Evolutionary conservation across 768 basidiomycete species (phyloP), one percentile per base, ranked within the genome.

Genomic region (Agrocybe praecox): DNA sequence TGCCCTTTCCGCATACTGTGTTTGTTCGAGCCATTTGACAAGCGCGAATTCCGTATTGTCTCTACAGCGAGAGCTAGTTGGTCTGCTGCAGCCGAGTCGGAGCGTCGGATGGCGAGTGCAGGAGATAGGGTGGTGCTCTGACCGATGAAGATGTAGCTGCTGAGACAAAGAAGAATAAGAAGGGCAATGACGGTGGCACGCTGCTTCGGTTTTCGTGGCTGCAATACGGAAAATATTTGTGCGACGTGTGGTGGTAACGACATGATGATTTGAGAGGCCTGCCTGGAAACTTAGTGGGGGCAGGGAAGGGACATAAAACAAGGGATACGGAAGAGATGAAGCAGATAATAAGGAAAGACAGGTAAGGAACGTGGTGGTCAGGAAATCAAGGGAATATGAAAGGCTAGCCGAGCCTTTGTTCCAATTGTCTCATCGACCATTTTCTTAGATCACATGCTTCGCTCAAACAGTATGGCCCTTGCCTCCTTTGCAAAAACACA

Each of bases 111-210:
- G 52, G 72, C 64, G 59, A 74, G 64, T 45, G 80, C 66, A 57
- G 77, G 62, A 51, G 76, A 69, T 47, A 77, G 55, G 52, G 80
- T 67, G 14, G 80, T 67, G 49, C 71, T 74, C 36, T 80, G 77
- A 49, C 82, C 65, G 63, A 87, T 75, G 59, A 87, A 74, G 51
- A 88, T 71, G 72, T 84, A 89, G 52, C 74, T 75, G 36, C 82
- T 77, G 60, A 88, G 70, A 26, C 74, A 64, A 52, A 84, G 52
- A 63, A 88, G 76, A 59, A 75, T 66, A 66, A 82, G 49, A 64
- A 89, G 77, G 9, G 81, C 82, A 61, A 88, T 51, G 59, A 87
- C 68, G 2, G 82, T 80, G 4, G 83, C 79, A 53, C 83, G 77
- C 44, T 83, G 78, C 62, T 78, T 82, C 23, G 75, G 62, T 64